Percentiles rank a stretch among this genome's conserved stretches.
These are phyloP conservation scores for Claviceps digitariae DNA, from an alignment of 2,329 filamentous ascomycete genomes.

Conservation along the genomic window DNA sequence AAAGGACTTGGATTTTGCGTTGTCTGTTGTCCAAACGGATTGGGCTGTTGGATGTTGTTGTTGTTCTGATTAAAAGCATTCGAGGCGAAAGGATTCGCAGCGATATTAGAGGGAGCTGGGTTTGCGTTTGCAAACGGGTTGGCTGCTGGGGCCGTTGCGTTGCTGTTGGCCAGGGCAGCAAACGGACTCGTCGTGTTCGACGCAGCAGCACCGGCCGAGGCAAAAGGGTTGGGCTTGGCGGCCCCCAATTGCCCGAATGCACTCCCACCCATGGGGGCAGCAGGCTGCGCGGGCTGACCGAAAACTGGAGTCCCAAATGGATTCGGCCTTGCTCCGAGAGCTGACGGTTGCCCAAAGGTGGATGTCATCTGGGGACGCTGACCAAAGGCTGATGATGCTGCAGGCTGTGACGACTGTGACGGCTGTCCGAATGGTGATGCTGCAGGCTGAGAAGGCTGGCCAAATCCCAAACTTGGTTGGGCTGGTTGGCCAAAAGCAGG, in stretches of 20 bases:
- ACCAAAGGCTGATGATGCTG: constrained; percentile 25
- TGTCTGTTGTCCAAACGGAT: constrained; percentile 7
- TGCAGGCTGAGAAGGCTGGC: constrained; percentile 15
- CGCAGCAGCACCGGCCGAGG: constrained; percentile 1
- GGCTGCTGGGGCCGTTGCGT: constrained; percentile 6
- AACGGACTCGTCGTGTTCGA: constrained; percentile 11
- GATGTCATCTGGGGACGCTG: constrained; percentile 21
- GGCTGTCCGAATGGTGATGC: constrained; percentile 27
- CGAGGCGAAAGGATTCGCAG: constrained; percentile 17
- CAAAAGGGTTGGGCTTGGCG: constrained; percentile 26
- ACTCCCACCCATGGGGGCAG: neutral
- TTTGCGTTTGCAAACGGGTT: constrained; percentile 15
- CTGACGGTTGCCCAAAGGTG: constrained; percentile 28
- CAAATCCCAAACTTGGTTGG: constrained; percentile 16
- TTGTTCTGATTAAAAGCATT: neutral
- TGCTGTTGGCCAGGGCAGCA: constrained; percentile 10
- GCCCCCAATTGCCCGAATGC: constrained; percentile 21
- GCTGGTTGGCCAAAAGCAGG: constrained; percentile 23
- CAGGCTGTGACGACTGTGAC: constrained; percentile 26
- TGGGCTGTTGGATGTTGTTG: constrained; percentile 6
- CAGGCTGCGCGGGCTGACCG: constrained; percentile 20
- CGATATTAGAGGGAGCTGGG: neutral
- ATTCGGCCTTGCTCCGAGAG: constrained; percentile 19
- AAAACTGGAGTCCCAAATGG: constrained; percentile 22
- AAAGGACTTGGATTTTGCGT: constrained; percentile 11